Percentiles rank a stretch among this genome's conserved stretches.
Evolutionary conservation across 257 asterid genomes (phyloP).

Genomic region (Paulownia fortunei): DNA sequence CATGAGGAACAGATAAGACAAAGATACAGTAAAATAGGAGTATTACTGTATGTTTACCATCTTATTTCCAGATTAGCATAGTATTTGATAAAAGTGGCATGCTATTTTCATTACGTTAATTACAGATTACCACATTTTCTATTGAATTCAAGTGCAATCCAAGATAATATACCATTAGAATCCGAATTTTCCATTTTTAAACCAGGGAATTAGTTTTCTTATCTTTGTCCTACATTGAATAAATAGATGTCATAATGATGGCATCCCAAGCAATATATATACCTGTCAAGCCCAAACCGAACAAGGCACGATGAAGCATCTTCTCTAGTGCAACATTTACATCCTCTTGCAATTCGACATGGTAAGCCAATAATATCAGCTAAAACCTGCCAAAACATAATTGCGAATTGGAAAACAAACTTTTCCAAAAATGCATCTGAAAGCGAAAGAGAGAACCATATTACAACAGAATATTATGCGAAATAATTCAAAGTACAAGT

Average conservation of each 20-base stretch:
- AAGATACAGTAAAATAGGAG: not conserved
- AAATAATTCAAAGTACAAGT: not conserved
- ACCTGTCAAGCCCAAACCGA: slow-evolving; percentile 91
- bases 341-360: slow-evolving; percentile 97
- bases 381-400: slow-evolving; percentile 69
- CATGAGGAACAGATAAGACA: slow-evolving; percentile 6
- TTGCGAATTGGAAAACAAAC: slow-evolving; percentile 28
- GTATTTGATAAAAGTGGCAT: not conserved
- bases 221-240: slow-evolving; percentile 8
- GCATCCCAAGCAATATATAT: slow-evolving; percentile 31
- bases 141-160: slow-evolving; percentile 24
- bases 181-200: slow-evolving; percentile 6
- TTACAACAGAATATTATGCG: not conserved
- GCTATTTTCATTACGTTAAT: slow-evolving; percentile 13
- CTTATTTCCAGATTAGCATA: not conserved
- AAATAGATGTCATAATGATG: slow-evolving; percentile 13
- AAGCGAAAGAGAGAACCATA: slow-evolving; percentile 6
- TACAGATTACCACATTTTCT: not conserved
- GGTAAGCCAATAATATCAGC: slow-evolving; percentile 93
- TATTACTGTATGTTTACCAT: not conserved
- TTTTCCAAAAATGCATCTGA: not conserved
- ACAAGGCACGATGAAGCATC: slow-evolving; percentile 97
- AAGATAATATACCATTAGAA: slow-evolving; percentile 10
- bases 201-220: slow-evolving; percentile 7
- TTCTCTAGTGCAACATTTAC: slow-evolving; percentile 76